A percentile compares a stretch with the other conserved stretches of the same genome.
Evolutionary conservation across 805 yeast species (phyloP).

Genomic region (Candida multigemmis): DNA sequence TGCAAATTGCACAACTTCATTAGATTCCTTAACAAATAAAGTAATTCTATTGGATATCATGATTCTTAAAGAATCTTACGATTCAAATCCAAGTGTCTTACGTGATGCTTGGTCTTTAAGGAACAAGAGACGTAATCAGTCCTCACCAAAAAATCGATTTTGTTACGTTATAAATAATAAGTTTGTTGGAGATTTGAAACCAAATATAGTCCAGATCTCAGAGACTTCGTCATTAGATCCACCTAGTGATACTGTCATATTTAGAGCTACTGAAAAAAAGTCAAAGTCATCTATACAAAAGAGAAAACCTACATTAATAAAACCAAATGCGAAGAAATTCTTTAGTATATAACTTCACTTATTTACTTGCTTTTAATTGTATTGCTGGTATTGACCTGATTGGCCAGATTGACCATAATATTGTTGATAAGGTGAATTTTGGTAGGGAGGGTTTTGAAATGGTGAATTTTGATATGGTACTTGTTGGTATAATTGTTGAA

Average conservation of each 20-base stretch:
- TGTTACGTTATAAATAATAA: constrained; percentile 1
- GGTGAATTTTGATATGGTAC: too few relatives aligned
- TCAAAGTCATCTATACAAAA: not conserved
- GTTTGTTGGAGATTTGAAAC: not conserved
- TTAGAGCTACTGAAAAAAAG: too few relatives aligned
- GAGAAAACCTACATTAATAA: constrained; percentile 3
- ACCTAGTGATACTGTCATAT: not conserved
- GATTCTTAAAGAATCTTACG: constrained; percentile 6
- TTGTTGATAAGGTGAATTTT: too few relatives aligned
- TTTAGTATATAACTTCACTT: constrained; percentile 4
- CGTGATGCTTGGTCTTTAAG: not conserved
- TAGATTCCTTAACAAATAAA: constrained; percentile 1
- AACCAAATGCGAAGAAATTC: constrained; percentile 5
- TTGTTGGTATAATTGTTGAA: too few relatives aligned
- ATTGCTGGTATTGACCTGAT: too few relatives aligned
- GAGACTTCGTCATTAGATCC: not conserved
- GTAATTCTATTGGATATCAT: constrained; percentile 8
- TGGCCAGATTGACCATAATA: too few relatives aligned
- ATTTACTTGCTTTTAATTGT: too few relatives aligned
- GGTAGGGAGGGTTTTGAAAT: too few relatives aligned
- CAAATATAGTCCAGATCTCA: not conserved
- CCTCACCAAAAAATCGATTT: not conserved
- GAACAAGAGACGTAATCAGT: not conserved
- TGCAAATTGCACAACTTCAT: constrained; percentile 2
- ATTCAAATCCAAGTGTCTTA: not conserved